Conservation (phyloP, 371 early-diverging fungal genomes). For the Syncephalastrum monosporum region DNA sequence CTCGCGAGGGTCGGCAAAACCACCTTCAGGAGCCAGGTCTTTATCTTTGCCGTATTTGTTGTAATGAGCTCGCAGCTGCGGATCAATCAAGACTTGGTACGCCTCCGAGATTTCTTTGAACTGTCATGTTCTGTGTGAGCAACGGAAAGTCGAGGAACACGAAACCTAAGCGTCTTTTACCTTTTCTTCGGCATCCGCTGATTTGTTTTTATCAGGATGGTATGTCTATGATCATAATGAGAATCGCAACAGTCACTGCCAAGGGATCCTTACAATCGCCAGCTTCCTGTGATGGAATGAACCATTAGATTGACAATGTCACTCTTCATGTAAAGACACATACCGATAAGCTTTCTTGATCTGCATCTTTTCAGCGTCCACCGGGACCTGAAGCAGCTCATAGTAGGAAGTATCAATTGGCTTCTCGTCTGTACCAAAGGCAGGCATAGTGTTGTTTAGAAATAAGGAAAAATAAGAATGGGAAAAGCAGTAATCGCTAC, state of each 20-base stretch:
- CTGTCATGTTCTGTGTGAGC: slow-evolving; percentile 20
- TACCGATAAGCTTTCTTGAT: slow-evolving; percentile 95
- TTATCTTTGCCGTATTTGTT: slow-evolving; percentile 84
- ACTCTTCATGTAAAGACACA: slow-evolving; percentile 45
- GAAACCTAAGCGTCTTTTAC: slow-evolving; percentile 28
- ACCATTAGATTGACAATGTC: background rate
- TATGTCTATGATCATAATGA: slow-evolving; percentile 55
- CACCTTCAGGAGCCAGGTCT: slow-evolving; percentile 69
- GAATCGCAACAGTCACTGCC: background rate
- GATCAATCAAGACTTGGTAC: slow-evolving; percentile 91
- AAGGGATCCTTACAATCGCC: slow-evolving; percentile 37
- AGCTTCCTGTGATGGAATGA: slow-evolving; percentile 31
- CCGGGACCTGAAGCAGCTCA: slow-evolving; percentile 80
- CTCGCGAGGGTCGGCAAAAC: slow-evolving; percentile 85
- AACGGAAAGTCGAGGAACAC: background rate
- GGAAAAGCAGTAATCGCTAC: background rate
- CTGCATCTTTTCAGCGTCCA: slow-evolving; percentile 77
- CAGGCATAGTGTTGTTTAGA: slow-evolving; percentile 25
- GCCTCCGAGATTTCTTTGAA: slow-evolving; percentile 96
- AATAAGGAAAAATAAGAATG: background rate
- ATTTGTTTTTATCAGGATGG: slow-evolving; percentile 97
- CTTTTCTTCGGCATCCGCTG: slow-evolving; percentile 86
- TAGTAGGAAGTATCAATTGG: slow-evolving; percentile 82
- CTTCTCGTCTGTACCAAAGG: slow-evolving; percentile 65
- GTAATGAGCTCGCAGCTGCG: slow-evolving; percentile 84